Evolutionary conservation across 2,329 filamentous ascomycete genomes (phyloP).

Genomic region (Bipolaris victoriae): DNA sequence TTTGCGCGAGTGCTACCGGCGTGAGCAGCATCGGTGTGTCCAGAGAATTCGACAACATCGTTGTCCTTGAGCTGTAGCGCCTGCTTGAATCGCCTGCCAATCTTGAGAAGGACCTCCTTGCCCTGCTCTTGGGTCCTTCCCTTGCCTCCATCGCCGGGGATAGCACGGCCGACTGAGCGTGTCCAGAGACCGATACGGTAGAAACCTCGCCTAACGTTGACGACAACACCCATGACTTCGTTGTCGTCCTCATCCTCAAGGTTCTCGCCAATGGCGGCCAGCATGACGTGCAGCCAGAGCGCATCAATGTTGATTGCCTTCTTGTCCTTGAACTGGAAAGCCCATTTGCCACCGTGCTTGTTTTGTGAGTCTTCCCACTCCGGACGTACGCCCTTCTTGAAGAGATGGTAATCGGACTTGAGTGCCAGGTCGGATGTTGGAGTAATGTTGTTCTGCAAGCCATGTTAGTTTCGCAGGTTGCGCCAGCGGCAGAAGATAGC

Average conservation of each 20-base stretch:
- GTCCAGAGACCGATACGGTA: slow-evolving; percentile 99
- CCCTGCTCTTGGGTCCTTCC: slow-evolving; percentile 81
- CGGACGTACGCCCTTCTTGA: slow-evolving; percentile 95
- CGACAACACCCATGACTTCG: slow-evolving; percentile 98
- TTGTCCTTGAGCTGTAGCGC: slow-evolving; percentile 77
- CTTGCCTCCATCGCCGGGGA: slow-evolving; percentile 77
- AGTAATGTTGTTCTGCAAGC: slow-evolving; percentile 90
- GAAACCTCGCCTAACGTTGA: slow-evolving; percentile 98
- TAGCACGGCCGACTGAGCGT: slow-evolving; percentile 85
- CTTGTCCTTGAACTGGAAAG: slow-evolving; percentile 97
- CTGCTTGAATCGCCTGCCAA: slow-evolving; percentile 92
- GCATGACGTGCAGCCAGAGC: slow-evolving; percentile 96
- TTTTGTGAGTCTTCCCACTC: slow-evolving; percentile 99
- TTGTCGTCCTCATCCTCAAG: slow-evolving; percentile 93
- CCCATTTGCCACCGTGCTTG: slow-evolving; percentile 99
- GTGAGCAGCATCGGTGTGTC: slow-evolving; percentile 92
- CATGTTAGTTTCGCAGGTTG: slow-evolving; percentile 20
- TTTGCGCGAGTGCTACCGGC: slow-evolving; percentile 93
- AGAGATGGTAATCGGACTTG: slow-evolving; percentile 99
- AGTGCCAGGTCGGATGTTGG: slow-evolving; percentile 92
- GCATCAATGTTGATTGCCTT: slow-evolving; percentile 89
- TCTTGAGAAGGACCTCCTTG: slow-evolving; percentile 80
- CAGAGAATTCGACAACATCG: slow-evolving; percentile 91
- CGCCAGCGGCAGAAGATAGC: slow-evolving; percentile 47
- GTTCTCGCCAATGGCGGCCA: slow-evolving; percentile 95